These are phyloP conservation scores for Rubia peregrina DNA, from an alignment of 305 asterid genomes.

Conservation along the genomic window DNA sequence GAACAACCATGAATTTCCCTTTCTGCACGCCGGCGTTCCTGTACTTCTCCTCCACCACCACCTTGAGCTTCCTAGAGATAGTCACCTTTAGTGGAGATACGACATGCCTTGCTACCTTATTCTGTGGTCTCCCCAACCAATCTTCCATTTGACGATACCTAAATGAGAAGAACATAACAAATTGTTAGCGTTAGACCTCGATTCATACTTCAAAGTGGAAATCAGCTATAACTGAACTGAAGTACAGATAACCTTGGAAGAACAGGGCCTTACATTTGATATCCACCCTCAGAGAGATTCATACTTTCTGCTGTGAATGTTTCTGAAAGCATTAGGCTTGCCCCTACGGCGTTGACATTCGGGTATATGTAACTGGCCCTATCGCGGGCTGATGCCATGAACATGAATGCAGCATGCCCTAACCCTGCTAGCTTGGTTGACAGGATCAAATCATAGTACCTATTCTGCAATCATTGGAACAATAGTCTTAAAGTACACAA, in stretches of 20 bases:
- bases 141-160: conserved; percentile 77
- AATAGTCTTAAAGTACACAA: background rate
- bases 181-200: background rate
- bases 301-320: conserved; percentile 47
- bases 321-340: conserved; percentile 61
- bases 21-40: conserved; percentile 51
- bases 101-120: conserved; percentile 58
- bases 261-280: conserved; percentile 40
- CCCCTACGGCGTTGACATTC: conserved; percentile 75
- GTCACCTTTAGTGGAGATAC: conserved; percentile 61
- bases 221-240: too few relatives aligned
- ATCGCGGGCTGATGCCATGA: conserved; percentile 72
- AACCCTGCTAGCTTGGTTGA: conserved; percentile 78
- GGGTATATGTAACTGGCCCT: conserved; percentile 78
- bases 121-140: conserved; percentile 69
- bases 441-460: conserved; percentile 70
- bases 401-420: conserved; percentile 81
- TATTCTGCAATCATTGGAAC: conserved; percentile 39
- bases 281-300: conserved; percentile 72
- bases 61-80: conserved; percentile 67
- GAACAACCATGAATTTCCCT: conserved; percentile 69
- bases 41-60: conserved; percentile 65
- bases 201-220: background rate
- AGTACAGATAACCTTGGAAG: too few relatives aligned
- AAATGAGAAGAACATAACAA: conserved; percentile 1